Percentiles rank a stretch among this genome's conserved stretches.
Evolutionary conservation across 495 filamentous ascomycete genomes (phyloP).

Genomic region (Corynascus novoguineensis): DNA sequence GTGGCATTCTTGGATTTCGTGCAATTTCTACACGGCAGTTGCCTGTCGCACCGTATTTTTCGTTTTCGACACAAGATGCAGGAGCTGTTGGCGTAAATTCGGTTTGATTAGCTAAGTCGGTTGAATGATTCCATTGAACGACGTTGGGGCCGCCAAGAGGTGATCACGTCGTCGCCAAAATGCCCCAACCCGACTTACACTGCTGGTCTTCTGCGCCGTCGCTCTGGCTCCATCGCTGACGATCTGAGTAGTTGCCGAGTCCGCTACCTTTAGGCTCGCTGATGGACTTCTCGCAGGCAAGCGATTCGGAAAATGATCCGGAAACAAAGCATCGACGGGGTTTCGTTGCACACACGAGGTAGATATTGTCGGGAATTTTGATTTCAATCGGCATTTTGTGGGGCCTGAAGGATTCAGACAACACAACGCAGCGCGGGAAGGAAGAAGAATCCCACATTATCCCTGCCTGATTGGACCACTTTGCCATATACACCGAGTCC

Average conservation of each 20-base stretch:
- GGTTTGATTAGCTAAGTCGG: not conserved
- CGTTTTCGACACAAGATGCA: slow-evolving; percentile 33
- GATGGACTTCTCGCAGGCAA: not conserved
- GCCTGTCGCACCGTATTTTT: slow-evolving; percentile 36
- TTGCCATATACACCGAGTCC: slow-evolving; percentile 1
- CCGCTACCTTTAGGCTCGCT: not conserved
- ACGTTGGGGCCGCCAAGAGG: not conserved
- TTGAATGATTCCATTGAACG: not conserved
- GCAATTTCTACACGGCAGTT: slow-evolving; percentile 44
- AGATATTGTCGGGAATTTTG: too few species aligned
- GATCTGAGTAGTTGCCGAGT: not conserved
- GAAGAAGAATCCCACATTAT: not conserved
- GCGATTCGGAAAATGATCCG: not conserved
- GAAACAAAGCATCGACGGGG: not conserved
- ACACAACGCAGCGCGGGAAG: not conserved
- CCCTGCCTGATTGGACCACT: not conserved
- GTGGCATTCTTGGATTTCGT: slow-evolving; percentile 35
- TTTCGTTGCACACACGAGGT: too few species aligned
- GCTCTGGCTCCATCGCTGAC: not conserved
- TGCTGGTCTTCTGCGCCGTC: slow-evolving; percentile 14
- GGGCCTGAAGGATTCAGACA: not conserved
- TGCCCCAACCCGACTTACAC: slow-evolving; percentile 8
- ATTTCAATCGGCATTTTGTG: slow-evolving; percentile 14
- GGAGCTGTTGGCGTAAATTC: slow-evolving; percentile 18
- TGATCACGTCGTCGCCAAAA: not conserved